Base-by-base conservation (phyloP, 2,329 filamentous ascomycete species). In the Arthrobotrys pseudoclavata region DNA sequence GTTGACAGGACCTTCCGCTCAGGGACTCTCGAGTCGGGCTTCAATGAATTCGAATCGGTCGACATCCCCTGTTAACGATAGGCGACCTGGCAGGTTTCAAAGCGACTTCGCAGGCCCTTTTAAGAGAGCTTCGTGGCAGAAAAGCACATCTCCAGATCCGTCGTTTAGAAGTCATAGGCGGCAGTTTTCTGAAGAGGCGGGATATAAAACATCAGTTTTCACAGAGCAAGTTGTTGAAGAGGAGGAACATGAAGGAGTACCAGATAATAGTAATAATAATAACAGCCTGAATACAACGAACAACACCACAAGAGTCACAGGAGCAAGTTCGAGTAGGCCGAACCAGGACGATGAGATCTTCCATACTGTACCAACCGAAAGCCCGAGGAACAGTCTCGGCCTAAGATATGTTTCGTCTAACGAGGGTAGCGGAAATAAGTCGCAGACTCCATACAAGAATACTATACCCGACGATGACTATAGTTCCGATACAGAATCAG, bases 141-240 rank as follows among this genome's bases (percentile, higher is more conserved):
- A 76, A 29, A 62, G 48, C 29, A 12, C 55, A 42, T 60, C 55
- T 42, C 67, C 74, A 4, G 74, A 77, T 61, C 67, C 67, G 15
- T 53, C 74, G 0, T 77, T 77, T 34, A 67, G 60, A 34, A 53
- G 61, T 10, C 74, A 77, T 45, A 29, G 74, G 20, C 66, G 67
- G 22, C 57, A 45, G 1, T 77, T 77, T 57, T 77, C 74, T 4
- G 61, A 71, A 7, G 74, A 77, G 18, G 52, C 52, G 9, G 47
- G 45, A 53, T 62, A 77, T 61, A 64, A 55, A 40, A 77, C 61
- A 18, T 77, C 74, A 5, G 67, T 61, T 18, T 71, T 77, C 15
- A 55, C 34, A 5, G 74, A 77, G 34, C 61, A 77, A 12, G 74
- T 68, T 2, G 18, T 66, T 1, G 74, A 76, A 34, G 66, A 71